Conservation (phyloP, 2,329 filamentous ascomycete species). For the Allantophomopsis cytisporea region DNA sequence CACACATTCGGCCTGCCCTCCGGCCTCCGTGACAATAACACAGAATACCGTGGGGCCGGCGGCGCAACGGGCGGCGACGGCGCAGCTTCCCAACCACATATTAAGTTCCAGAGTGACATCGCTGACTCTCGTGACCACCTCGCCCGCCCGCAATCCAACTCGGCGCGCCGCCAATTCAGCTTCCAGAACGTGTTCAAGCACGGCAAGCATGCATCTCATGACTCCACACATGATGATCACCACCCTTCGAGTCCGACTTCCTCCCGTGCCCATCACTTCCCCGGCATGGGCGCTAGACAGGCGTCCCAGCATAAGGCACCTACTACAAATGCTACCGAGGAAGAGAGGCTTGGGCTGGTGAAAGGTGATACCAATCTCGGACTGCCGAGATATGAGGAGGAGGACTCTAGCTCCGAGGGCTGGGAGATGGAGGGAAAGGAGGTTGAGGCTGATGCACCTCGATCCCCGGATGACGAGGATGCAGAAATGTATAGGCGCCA, state of each 20-base stretch:
- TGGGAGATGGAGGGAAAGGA: slow-evolving; percentile 21
- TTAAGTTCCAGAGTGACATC: slow-evolving; percentile 30
- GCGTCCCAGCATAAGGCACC: slow-evolving; percentile 18
- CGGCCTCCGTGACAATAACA: slow-evolving; percentile 24
- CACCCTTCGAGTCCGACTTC: slow-evolving; percentile 8
- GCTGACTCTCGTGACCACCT: not conserved
- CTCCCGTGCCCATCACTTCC: slow-evolving; percentile 8
- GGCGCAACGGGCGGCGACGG: slow-evolving; percentile 8
- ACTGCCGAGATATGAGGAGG: slow-evolving; percentile 1
- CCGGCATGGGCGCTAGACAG: slow-evolving; percentile 23
- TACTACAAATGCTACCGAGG: slow-evolving; percentile 54
- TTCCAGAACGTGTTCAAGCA: slow-evolving; percentile 69
- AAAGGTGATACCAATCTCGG: slow-evolving; percentile 43
- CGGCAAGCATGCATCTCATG: slow-evolving; percentile 4
- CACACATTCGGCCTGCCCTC: slow-evolving; percentile 35
- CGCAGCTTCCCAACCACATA: slow-evolving; percentile 21
- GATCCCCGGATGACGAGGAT: not conserved
- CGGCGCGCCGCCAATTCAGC: slow-evolving; percentile 69
- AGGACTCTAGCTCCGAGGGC: not conserved
- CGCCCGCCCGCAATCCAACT: slow-evolving; percentile 40
- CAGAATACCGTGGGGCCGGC: slow-evolving; percentile 34
- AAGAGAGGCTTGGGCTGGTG: slow-evolving; percentile 74
- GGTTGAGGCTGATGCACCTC: not conserved
- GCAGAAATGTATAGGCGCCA: too few relatives aligned
- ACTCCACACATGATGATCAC: slow-evolving; percentile 1